Evolutionary conservation across 163 green algal species (phyloP).

Genomic region (Scenedesmus sp.): DNA sequence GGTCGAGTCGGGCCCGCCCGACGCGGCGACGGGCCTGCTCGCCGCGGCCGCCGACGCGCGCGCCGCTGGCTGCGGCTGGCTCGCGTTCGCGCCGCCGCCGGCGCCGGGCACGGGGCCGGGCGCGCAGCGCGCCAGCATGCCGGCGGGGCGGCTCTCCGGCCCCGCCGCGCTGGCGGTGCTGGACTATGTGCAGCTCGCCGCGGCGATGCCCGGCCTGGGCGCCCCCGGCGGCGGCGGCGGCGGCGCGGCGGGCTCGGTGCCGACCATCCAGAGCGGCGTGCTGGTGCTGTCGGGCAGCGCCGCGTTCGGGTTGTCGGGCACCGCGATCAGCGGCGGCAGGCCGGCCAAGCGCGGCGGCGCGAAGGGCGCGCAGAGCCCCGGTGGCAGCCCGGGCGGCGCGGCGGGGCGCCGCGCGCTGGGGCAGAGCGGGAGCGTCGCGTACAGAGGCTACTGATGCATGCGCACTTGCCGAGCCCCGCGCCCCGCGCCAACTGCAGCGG

Average conservation of each 20-base stretch:
- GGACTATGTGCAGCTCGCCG: constrained; percentile 23
- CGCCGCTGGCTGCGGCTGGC: no score
- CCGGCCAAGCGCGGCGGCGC: not conserved
- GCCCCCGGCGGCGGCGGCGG: not conserved
- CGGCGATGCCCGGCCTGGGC: constrained; percentile 7
- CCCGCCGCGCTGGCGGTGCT: no score
- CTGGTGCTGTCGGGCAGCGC: constrained; percentile 47
- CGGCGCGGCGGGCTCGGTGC: constrained; percentile 17
- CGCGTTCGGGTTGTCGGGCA: constrained; percentile 52
- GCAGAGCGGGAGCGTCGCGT: not conserved
- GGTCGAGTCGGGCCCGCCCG: not conserved
- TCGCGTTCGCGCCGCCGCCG: no score
- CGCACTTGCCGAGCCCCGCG: no score
- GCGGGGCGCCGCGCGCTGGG: not conserved
- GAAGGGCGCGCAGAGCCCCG: not conserved
- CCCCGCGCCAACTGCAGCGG: no score
- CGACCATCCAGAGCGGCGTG: constrained; percentile 50
- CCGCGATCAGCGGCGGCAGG: not conserved
- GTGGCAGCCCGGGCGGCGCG: not conserved
- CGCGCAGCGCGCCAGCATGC: no score
- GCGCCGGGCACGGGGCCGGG: no score
- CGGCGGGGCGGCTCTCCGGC: no score
- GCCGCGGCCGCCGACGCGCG: no score
- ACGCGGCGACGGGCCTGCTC: not conserved
- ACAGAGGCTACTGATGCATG: constrained; percentile 8